Evolutionary conservation across 352 stramenopile genomes (phyloP).

Genomic region (Detonula confervacea): DNA sequence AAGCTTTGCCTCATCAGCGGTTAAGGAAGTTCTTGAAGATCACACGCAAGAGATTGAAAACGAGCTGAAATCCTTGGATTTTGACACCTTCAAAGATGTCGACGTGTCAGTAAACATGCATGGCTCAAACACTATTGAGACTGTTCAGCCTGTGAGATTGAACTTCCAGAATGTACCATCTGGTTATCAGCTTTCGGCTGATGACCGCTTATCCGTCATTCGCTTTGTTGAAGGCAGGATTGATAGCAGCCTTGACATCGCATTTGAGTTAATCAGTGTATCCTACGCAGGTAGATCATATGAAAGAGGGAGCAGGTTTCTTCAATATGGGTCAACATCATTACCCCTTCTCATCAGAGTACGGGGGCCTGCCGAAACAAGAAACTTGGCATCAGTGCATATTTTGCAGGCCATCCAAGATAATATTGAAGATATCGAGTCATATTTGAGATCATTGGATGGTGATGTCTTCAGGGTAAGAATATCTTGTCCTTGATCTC

Average conservation of each 20-base stretch:
- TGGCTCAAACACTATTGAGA: neutral
- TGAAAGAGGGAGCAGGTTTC: neutral
- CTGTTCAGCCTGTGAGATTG: neutral
- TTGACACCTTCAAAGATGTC: neutral
- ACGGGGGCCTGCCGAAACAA: neutral
- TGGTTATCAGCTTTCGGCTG: neutral
- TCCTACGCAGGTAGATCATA: neutral
- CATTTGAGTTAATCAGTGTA: slow-evolving; percentile 1
- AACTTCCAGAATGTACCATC: neutral
- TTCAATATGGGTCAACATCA: neutral
- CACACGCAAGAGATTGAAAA: neutral
- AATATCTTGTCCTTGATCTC: neutral
- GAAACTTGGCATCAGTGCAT: neutral
- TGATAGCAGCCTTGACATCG: neutral
- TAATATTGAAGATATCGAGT: slow-evolving; percentile 16
- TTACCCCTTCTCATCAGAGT: neutral
- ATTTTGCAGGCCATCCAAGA: slow-evolving; percentile 12
- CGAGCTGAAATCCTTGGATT: neutral
- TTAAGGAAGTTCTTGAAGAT: neutral
- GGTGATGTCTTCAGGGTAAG: slow-evolving; percentile 12
- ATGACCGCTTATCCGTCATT: neutral
- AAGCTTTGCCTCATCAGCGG: neutral
- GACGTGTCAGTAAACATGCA: neutral
- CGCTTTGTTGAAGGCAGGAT: neutral
- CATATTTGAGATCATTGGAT: neutral